A percentile compares a stretch with the other conserved stretches of the same genome.
Conservation (phyloP, 176 grass and related monocot genomes). For the Elymus sibiricus region DNA sequence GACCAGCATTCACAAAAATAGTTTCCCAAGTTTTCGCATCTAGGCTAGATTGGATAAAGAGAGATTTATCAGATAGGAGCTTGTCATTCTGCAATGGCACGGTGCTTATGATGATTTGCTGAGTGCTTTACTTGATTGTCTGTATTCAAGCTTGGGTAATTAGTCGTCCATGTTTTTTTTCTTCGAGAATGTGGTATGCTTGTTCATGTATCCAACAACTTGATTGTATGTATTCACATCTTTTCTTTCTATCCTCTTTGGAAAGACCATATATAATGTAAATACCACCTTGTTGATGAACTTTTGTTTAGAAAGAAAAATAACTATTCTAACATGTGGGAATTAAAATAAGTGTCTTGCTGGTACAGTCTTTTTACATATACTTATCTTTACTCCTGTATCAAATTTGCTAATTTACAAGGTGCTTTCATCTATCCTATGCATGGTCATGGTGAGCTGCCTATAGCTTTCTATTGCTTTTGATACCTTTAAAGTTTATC, state of each 20-base stretch:
- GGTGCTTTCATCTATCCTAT: constrained; percentile 90
- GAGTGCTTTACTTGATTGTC: too few species aligned
- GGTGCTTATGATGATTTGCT: too few species aligned
- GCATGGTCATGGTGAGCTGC: constrained; percentile 91
- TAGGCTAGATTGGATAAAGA: too few species aligned
- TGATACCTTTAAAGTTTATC: constrained; percentile 86
- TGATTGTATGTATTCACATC: too few species aligned
- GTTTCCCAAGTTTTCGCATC: too few species aligned
- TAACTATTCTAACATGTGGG: background rate
- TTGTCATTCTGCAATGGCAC: too few species aligned
- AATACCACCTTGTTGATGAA: background rate
- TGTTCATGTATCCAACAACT: too few species aligned
- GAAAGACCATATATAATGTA: background rate
- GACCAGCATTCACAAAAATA: too few species aligned
- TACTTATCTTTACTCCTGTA: background rate
- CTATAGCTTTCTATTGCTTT: constrained; percentile 90
- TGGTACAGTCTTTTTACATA: background rate
- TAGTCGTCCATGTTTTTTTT: too few species aligned
- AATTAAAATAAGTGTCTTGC: background rate
- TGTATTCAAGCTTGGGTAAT: too few species aligned
- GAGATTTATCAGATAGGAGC: too few species aligned
- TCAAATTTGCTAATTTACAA: constrained; percentile 77
- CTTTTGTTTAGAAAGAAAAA: background rate
- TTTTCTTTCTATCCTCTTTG: background rate
- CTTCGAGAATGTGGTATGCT: too few species aligned